A percentile compares a stretch with the other conserved stretches of the same genome.
Conservation (phyloP, 108 stramenopile genomes). For the Mediolabrus comicus region DNA sequence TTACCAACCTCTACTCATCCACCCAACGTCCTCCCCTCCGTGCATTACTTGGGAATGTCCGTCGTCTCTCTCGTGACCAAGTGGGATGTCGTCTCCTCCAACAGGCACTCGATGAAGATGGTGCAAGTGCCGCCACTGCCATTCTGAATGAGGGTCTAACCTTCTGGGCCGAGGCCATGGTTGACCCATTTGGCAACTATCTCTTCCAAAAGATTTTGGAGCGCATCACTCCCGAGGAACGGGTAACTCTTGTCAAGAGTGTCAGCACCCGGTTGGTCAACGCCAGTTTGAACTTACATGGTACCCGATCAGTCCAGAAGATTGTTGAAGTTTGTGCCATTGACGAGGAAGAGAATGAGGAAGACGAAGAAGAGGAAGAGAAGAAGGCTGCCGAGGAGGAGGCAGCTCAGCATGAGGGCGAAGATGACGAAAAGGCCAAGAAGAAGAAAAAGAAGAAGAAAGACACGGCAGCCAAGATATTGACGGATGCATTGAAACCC, state of each 20-base stretch:
- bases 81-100: constrained; percentile 96
- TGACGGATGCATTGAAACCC: constrained; percentile 81
- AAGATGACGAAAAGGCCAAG: constrained; percentile 4
- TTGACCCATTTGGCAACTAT: constrained; percentile 98
- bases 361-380: constrained; percentile 11
- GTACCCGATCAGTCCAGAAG: constrained; percentile 96
- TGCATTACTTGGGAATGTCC: constrained; percentile 78
- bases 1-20: constrained; percentile 64
- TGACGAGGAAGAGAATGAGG: constrained; percentile 45
- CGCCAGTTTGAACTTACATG: constrained; percentile 95
- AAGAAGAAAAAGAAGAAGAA: constrained; percentile 34
- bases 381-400: constrained; percentile 4
- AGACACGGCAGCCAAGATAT: constrained; percentile 76
- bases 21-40: constrained; percentile 82
- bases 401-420: constrained; percentile 1
- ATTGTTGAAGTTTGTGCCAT: constrained; percentile 92
- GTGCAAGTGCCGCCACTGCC: constrained; percentile 82
- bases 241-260: constrained; percentile 81
- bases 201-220: constrained; percentile 98
- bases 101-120: constrained; percentile 94
- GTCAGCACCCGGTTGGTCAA: constrained; percentile 88
- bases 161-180: constrained; percentile 95
- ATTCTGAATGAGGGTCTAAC: constrained; percentile 93
- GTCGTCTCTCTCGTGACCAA: constrained; percentile 89
- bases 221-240: constrained; percentile 83